Evolutionary conservation across 2,329 filamentous ascomycete species (phyloP).

Genomic region (Aspergillus japonicus): DNA sequence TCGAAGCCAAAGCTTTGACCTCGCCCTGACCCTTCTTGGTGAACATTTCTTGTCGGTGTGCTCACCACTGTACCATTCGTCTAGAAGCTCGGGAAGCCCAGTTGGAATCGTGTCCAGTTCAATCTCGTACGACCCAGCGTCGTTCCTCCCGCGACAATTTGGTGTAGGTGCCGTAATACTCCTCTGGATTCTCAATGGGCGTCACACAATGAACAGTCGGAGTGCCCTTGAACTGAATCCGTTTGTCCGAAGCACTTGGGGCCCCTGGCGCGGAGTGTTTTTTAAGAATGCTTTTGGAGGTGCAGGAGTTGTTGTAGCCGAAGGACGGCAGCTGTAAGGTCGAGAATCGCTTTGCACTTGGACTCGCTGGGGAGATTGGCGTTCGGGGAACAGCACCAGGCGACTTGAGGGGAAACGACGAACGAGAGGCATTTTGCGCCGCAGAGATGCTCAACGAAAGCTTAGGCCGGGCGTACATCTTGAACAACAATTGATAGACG

Average conservation of each 20-base stretch:
- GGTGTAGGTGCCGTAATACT: conserved; percentile 49
- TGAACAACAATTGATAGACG: conserved; percentile 10
- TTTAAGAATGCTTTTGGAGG: conserved; percentile 50
- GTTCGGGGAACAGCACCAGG: conserved; percentile 42
- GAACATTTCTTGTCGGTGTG: background rate
- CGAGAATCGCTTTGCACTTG: conserved; percentile 44
- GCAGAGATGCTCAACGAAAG: conserved; percentile 48
- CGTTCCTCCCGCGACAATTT: conserved; percentile 49
- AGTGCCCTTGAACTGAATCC: conserved; percentile 45
- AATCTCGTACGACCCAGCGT: conserved; percentile 44
- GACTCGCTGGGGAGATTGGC: conserved; percentile 45
- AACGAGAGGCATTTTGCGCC: conserved; percentile 34
- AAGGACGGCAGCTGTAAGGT: conserved; percentile 42
- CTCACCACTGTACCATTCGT: background rate
- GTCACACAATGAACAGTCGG: conserved; percentile 49
- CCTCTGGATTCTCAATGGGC: conserved; percentile 49
- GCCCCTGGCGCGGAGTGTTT: conserved; percentile 31
- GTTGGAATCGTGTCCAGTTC: conserved; percentile 14
- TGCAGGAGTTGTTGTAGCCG: conserved; percentile 45
- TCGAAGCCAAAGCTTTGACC: background rate
- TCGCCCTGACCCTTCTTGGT: background rate
- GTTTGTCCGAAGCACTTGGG: conserved; percentile 30
- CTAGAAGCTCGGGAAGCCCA: background rate
- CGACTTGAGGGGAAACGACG: conserved; percentile 45
- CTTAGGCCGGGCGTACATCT: conserved; percentile 46